These are phyloP conservation scores for Penicillium sp. DNA, from an alignment of 2,329 filamentous ascomycete species.

Conservation along the genomic window DNA sequence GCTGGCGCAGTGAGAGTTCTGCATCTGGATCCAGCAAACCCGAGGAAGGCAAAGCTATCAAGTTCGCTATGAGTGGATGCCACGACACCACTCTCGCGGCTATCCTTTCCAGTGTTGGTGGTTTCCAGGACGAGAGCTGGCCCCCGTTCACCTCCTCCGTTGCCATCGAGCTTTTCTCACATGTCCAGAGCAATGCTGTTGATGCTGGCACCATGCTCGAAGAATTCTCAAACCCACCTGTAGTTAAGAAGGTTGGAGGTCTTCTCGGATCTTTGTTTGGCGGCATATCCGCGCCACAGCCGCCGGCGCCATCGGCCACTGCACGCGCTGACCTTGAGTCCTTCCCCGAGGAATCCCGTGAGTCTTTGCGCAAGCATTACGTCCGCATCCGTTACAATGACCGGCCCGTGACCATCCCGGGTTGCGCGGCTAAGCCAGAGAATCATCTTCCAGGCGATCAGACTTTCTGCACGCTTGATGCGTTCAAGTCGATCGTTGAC, in stretches of 20 bases:
- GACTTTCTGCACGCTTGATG: constrained; percentile 84
- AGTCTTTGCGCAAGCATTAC: constrained; percentile 63
- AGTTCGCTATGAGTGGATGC: constrained; percentile 78
- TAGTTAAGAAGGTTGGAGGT: constrained; percentile 25
- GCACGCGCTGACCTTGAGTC: constrained; percentile 34
- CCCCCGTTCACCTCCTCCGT: constrained; percentile 92
- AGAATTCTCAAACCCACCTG: constrained; percentile 25
- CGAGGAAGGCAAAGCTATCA: constrained; percentile 50
- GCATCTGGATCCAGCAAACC: constrained; percentile 48
- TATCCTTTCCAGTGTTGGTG: constrained; percentile 73
- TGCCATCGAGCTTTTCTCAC: constrained; percentile 83
- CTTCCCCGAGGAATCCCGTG: constrained; percentile 28
- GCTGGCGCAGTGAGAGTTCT: constrained; percentile 51
- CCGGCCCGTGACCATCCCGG: constrained; percentile 73
- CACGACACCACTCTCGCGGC: constrained; percentile 91
- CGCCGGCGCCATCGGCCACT: constrained; percentile 25
- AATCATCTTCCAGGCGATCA: constrained; percentile 86
- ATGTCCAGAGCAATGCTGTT: constrained; percentile 32
- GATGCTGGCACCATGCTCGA: constrained; percentile 22
- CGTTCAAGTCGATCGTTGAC: constrained; percentile 91
- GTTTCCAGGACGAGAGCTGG: constrained; percentile 72
- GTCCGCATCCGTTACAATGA: constrained; percentile 93
- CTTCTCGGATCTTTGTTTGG: constrained; percentile 33
- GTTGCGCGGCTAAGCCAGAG: constrained; percentile 66
- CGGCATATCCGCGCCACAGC: constrained; percentile 14